Evolutionary conservation across 78 protist genomes (phyloP).

Genomic region (Speleostelium caveatum): DNA sequence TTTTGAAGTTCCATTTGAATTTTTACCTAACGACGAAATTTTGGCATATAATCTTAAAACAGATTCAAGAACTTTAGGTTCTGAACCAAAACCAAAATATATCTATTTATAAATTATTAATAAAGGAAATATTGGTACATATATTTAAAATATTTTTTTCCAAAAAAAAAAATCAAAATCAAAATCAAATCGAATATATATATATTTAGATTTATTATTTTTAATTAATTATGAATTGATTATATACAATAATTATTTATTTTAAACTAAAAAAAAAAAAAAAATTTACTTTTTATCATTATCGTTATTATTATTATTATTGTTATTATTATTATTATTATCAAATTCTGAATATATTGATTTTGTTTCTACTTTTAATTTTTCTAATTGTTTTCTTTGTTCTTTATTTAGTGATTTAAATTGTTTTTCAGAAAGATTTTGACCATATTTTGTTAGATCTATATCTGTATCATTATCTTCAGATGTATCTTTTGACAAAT

Average conservation of each 20-base stretch:
- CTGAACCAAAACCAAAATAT: background rate
- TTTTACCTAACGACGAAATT: constrained; percentile 18
- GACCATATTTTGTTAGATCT: constrained; percentile 1
- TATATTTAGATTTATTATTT: too few species aligned
- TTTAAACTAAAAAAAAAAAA: background rate
- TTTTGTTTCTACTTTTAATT: constrained; percentile 48
- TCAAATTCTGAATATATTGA: too few species aligned
- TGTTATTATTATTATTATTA: too few species aligned
- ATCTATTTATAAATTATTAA: too few species aligned
- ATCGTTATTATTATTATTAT: background rate
- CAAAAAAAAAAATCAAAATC: too few species aligned
- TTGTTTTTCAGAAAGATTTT: constrained; percentile 1
- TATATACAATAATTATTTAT: background rate
- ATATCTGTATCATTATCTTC: background rate
- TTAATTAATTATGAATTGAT: background rate
- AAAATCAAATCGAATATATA: too few species aligned
- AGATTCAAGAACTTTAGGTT: constrained; percentile 54
- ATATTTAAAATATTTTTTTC: too few species aligned
- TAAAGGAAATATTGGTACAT: too few species aligned
- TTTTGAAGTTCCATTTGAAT: constrained; percentile 16
- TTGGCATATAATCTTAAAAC: constrained; percentile 6
- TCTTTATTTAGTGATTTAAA: background rate
- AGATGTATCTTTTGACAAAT: background rate
- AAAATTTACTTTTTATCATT: constrained; percentile 1
- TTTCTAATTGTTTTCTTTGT: constrained; percentile 41